Evolutionary conservation across 768 basidiomycete genomes (phyloP).

Genomic region (Boletus speciosus): DNA sequence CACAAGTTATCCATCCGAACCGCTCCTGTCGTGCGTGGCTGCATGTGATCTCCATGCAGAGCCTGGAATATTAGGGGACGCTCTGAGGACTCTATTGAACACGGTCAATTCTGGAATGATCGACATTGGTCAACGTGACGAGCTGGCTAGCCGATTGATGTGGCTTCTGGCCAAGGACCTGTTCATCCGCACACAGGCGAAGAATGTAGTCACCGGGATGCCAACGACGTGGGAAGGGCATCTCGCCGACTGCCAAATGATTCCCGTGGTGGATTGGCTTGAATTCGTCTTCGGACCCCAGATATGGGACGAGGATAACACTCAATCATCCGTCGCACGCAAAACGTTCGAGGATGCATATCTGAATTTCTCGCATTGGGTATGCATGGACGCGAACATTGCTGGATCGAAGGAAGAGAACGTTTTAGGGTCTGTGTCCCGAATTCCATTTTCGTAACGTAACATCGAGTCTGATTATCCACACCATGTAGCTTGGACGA

Average conservation of each 20-base stretch:
- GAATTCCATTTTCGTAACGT: not conserved
- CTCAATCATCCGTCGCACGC: not conserved
- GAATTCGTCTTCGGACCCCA: not conserved
- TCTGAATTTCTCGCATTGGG: not conserved
- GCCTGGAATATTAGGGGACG: too few species aligned
- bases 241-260: not conserved
- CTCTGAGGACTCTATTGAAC: too few species aligned
- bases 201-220: not conserved
- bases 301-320: not conserved
- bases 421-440: not conserved
- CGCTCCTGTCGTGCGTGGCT: too few species aligned
- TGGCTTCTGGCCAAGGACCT: not conserved
- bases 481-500: not conserved
- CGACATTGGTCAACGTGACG: not conserved
- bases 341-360: not conserved
- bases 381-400: not conserved
- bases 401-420: not conserved
- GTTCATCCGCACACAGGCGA: not conserved
- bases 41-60: too few species aligned
- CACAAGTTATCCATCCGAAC: too few species aligned
- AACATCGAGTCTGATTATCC: not conserved
- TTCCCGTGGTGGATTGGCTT: not conserved
- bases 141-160: not conserved
- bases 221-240: not conserved
- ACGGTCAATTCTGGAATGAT: too few species aligned